phyloP scores from a whole-genome alignment of 768 basidiomycete genomes.

The Dacryopinax spathularia region DNA sequence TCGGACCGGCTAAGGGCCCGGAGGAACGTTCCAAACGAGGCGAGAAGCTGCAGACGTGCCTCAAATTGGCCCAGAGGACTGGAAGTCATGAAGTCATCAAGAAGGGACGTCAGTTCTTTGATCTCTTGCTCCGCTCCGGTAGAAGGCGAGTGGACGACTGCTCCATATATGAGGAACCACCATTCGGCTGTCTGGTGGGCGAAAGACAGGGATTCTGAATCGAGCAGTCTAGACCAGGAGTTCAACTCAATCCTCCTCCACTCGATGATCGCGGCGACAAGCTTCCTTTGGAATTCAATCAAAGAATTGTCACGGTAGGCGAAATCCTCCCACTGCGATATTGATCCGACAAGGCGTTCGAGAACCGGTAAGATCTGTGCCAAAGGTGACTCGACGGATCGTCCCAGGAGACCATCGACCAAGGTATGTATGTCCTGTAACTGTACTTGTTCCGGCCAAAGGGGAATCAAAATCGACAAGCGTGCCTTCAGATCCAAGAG shows the following conservation, averaged over 20 bases:
- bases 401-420: constrained; percentile 47
- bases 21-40: constrained; percentile 48
- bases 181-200: constrained; percentile 43
- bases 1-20: constrained; percentile 25
- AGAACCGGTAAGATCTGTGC: constrained; percentile 69
- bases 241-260: constrained; percentile 85
- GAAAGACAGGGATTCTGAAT: constrained; percentile 34
- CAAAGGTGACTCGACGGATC: constrained; percentile 54
- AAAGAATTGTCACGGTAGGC: constrained; percentile 85
- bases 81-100: constrained; percentile 62
- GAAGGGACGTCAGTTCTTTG: constrained; percentile 50
- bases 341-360: constrained; percentile 74
- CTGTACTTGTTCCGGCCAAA: constrained; percentile 98
- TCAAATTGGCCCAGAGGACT: constrained; percentile 77
- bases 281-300: constrained; percentile 43
- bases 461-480: constrained; percentile 42
- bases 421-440: constrained; percentile 67
- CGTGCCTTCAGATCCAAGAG: constrained; percentile 39
- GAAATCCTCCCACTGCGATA: constrained; percentile 90
- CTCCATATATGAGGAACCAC: constrained; percentile 79
- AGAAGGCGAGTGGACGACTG: constrained; percentile 23
- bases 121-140: constrained; percentile 40
- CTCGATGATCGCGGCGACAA: constrained; percentile 62
- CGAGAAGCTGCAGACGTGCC: constrained; percentile 49
- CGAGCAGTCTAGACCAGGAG: constrained; percentile 71